These are phyloP conservation scores for Pyracantha coccinea DNA, from an alignment of 331 rosid species.

Conservation along the genomic window DNA sequence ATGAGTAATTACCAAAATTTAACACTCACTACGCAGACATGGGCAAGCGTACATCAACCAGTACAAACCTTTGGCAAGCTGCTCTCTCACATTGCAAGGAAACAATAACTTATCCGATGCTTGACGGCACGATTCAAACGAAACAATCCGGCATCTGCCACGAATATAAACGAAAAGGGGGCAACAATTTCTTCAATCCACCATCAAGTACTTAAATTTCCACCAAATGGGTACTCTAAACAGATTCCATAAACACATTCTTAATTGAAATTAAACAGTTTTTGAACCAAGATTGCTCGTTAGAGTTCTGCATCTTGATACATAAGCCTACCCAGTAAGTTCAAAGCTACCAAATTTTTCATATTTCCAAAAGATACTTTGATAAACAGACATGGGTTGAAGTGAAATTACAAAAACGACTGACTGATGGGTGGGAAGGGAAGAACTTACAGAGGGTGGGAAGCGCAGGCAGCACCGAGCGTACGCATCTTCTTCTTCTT, in stretches of 20 bases:
- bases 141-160: constrained; percentile 46
- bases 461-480: constrained; percentile 5
- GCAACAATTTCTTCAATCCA: not conserved
- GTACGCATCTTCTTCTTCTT: constrained; percentile 17
- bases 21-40: not conserved
- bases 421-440: not conserved
- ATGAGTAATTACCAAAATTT: not conserved
- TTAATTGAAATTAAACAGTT: not conserved
- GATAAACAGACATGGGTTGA: not conserved
- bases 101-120: constrained; percentile 18
- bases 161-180: not conserved
- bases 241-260: not conserved
- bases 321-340: not conserved
- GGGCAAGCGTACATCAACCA: not conserved
- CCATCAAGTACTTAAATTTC: not conserved
- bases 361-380: not conserved
- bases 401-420: not conserved
- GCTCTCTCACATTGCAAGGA: constrained; percentile 34
- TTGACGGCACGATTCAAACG: constrained; percentile 32
- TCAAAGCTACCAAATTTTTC: not conserved
- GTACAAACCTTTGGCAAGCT: constrained; percentile 28
- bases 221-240: not conserved
- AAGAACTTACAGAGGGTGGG: constrained; percentile 31
- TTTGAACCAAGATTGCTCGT: not conserved
- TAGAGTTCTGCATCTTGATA: not conserved